A percentile compares a stretch with the other conserved stretches of the same genome.
Evolutionary conservation across 129 eudicot species (phyloP).

Genomic region (Flaveria bidentis): DNA sequence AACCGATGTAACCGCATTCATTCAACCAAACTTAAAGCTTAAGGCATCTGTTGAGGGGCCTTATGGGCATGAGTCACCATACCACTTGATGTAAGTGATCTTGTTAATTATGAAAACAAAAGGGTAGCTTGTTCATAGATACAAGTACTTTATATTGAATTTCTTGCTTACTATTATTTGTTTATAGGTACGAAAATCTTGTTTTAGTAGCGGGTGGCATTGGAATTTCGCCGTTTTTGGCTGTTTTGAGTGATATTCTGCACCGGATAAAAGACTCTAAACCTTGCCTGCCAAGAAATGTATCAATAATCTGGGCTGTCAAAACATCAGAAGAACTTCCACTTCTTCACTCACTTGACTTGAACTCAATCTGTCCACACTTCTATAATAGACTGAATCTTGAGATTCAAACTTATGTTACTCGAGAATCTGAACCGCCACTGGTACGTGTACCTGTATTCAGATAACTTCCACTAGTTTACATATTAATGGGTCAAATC

Average conservation of each 20-base stretch:
- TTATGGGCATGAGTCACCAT: slow-evolving; percentile 86
- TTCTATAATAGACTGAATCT: slow-evolving; percentile 53
- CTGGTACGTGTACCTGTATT: slow-evolving; percentile 43
- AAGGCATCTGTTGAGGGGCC: slow-evolving; percentile 82
- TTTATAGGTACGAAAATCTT: slow-evolving; percentile 70
- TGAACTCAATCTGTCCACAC: slow-evolving; percentile 60
- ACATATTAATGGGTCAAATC: neutral
- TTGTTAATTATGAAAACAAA: neutral
- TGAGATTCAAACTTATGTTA: slow-evolving; percentile 76
- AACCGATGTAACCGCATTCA: slow-evolving; percentile 25
- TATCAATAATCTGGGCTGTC: slow-evolving; percentile 76
- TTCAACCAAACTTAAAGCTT: slow-evolving; percentile 42
- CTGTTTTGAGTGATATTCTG: slow-evolving; percentile 72
- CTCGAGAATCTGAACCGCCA: slow-evolving; percentile 78
- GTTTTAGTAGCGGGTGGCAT: slow-evolving; percentile 91
- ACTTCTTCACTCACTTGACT: slow-evolving; percentile 59
- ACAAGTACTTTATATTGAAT: neutral
- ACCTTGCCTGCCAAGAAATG: slow-evolving; percentile 63
- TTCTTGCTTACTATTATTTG: slow-evolving; percentile 8
- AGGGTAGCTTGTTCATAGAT: slow-evolving; percentile 5
- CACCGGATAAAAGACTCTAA: slow-evolving; percentile 54
- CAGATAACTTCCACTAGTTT: neutral
- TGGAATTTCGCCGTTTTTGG: slow-evolving; percentile 88
- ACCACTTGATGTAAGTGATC: slow-evolving; percentile 58
- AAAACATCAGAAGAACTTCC: slow-evolving; percentile 76